Evolutionary conservation across 2,329 filamentous ascomycete genomes (phyloP), one percentile per base, ranked within the genome.

Genomic region (Penicillium sp.): DNA sequence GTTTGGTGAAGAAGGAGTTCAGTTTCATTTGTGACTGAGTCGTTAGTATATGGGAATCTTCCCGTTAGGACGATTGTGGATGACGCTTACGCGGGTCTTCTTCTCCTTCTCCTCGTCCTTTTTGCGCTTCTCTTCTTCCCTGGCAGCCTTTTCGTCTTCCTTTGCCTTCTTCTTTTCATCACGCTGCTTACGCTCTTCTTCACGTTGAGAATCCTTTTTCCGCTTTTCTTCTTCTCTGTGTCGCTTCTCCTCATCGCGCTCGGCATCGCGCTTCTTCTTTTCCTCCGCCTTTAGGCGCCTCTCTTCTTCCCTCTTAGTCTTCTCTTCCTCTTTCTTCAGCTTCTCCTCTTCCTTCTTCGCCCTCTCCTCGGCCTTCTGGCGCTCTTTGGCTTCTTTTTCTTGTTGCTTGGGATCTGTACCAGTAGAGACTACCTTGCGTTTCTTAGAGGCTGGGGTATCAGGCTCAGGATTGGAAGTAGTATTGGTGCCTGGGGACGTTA

Each of bases 1-100:
- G 79, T 61, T 76, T 80, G 6, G 65, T 65, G 56, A 83, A 82
- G 67, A 82, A 83, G 2, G 76, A 73, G 63, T 80, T 81, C n/a
- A 83, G 67, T 53, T 75, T 77, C 60, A 78, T 73, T 79, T 83
- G 81, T 21, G 78, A 75, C 80, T 82, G 59, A 40, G 37, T 21
- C 58, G 65, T 57, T 58, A 67, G 7, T 69, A 67, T 35, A 31
- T 25, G 6, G 15, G 6, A 3, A 21, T 37, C 12, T 15, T 19
- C 12, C 15, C 13, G 31, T 31, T 42, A 21, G 23, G 12, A 25
- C 41, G 6, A 29, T 15, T 33, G 23, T 43, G 25, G 61, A 63
- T 27, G 61, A 53, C 17, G 56, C 60, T 62, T 68, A 81, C 80
- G 61, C 71, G 75, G 33, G 79, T 77, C 61, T 81, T 82, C 67